Evolutionary conservation across 2,329 filamentous ascomycete genomes (phyloP), one percentile per base, ranked within the genome.

Genomic region (Aspergillus latus): DNA sequence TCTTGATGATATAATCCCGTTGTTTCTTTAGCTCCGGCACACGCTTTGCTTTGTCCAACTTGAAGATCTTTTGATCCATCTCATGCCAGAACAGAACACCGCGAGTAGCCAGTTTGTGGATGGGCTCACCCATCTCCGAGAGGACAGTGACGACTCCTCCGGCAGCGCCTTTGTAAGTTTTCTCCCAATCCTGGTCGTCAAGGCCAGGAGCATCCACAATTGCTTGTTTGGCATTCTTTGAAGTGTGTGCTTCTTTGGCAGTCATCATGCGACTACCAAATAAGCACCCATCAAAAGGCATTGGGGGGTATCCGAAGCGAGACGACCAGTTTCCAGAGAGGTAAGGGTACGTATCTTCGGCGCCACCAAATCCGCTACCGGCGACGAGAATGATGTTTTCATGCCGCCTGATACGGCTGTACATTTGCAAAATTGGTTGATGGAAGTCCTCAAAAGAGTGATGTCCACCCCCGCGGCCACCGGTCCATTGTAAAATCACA

Each of bases 101-200:
- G 57, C 95, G 89, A 49, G 94, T 99, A 13, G 94, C 95, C 58
- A 99, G 85, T 80, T 99, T 99, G 81, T 99, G 94, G 60, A 99
- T 99, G 5, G 94, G 95, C 81, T 99, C 94, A 45, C 94, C 95
- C 95, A 99, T 99, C 77, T 99, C 94, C 1, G 94, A 99, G 62
- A 92, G 86, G 48, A 99, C 94, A 29, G 94, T 99, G 67, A 99
- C 93, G 61, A 99, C 86, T 72, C 94, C 94, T 67, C 94, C 94
- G 56, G 92, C 89, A 28, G 92, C 83, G 15, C 90, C 90, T 78
- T 93, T 91, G 80, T 96, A 96, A 4, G 91, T 95, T 77, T 92
- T 87, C 76, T 96, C 92, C 92, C 92, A 97, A 64, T 93, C 83
- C 59, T 74, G 75, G 68, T 97, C 92, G 49, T 89, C 88, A 36